Evolutionary conservation across 2,329 filamentous ascomycete genomes (phyloP).

Genomic region (Aureobasidium sp.): DNA sequence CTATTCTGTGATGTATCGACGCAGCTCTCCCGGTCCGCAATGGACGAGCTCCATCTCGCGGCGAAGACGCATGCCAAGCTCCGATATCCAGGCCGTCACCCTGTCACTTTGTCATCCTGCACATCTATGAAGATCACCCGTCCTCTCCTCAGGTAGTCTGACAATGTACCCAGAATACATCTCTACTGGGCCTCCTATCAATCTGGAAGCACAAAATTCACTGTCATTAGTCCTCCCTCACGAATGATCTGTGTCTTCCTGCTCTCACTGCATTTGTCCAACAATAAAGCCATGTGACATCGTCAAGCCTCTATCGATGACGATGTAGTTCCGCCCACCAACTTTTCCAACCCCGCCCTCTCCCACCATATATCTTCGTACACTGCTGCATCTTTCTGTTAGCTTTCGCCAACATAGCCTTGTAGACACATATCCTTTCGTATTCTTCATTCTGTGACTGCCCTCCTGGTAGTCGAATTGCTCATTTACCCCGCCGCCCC

Average conservation of each 20-base stretch:
- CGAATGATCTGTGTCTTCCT: neutral
- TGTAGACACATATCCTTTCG: neutral
- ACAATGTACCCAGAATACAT: neutral
- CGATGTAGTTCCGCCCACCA: conserved; percentile 4
- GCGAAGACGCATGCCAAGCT: conserved; percentile 5
- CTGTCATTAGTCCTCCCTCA: neutral
- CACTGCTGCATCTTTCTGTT: neutral
- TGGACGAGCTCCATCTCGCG: conserved; percentile 4
- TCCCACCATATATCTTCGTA: neutral
- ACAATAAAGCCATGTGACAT: conserved; percentile 10
- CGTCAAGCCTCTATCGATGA: neutral
- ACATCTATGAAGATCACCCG: neutral
- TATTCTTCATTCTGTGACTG: neutral
- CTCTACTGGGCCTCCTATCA: neutral
- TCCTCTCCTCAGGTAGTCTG: neutral
- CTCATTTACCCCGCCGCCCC: conserved; percentile 13
- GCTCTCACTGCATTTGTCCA: neutral
- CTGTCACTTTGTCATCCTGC: neutral
- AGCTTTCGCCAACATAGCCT: neutral
- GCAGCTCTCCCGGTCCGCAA: conserved; percentile 2
- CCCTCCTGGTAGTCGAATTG: neutral
- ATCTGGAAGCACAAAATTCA: neutral
- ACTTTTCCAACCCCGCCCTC: conserved; percentile 11
- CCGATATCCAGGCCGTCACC: neutral
- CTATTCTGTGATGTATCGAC: conserved; percentile 3